These are phyloP conservation scores for Monosporascus sp. DNA, from an alignment of 2,329 filamentous ascomycete genomes.

Conservation along the genomic window DNA sequence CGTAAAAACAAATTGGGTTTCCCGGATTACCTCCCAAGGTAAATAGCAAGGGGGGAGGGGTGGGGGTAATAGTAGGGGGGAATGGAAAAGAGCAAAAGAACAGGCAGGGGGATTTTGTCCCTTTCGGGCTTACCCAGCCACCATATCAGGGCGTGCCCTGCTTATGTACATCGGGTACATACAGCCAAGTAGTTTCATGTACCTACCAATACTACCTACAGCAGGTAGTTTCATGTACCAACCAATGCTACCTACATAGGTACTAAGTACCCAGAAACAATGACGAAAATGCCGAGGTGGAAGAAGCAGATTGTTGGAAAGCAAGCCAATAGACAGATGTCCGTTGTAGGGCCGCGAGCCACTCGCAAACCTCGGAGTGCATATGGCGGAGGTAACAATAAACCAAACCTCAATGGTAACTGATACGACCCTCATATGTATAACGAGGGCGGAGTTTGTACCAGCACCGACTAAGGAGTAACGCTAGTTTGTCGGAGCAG, in stretches of 20 bases:
- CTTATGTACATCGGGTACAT: too few relatives aligned
- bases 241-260: background rate
- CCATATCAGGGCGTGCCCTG: too few relatives aligned
- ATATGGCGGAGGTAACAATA: background rate
- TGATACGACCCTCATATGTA: too few relatives aligned
- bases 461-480: too few relatives aligned
- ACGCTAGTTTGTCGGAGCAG: too few relatives aligned
- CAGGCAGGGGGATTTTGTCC: background rate
- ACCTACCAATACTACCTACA: background rate
- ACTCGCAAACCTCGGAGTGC: background rate
- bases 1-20: background rate
- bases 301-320: background rate
- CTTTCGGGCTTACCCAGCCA: too few relatives aligned
- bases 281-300: background rate
- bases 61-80: background rate
- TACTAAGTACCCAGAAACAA: background rate
- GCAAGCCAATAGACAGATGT: background rate
- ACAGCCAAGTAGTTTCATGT: background rate
- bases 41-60: background rate
- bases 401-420: too few relatives aligned
- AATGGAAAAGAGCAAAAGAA: background rate
- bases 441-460: too few relatives aligned
- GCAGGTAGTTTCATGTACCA: background rate
- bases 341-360: background rate
- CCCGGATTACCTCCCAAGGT: background rate